Evolutionary conservation across 495 filamentous ascomycete genomes (phyloP), one percentile per base, ranked within the genome.

Genomic region (Tetracladium marchalianum): DNA sequence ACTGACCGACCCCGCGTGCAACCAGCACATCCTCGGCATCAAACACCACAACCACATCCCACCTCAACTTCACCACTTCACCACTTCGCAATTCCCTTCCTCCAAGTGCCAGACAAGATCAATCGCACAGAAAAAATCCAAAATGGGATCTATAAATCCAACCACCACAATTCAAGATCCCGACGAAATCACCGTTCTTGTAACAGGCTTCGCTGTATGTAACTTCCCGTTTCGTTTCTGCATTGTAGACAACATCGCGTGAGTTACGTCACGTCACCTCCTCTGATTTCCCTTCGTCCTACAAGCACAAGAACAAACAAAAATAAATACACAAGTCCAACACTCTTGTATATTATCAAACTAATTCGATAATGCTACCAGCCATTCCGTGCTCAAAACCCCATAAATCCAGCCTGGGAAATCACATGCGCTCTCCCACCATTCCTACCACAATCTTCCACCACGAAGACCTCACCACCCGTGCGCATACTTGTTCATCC

Each of bases 181-280:
- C 35, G 63, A 73, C 31, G 77, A 82, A 54, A 61, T 86, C 53
- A 82, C 69, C 16, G 79, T 88, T 35, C 60, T 86, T 36, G 71
- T 88, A 47, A 87, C 83, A 12, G 84, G 84, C 27, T 88, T 86
- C 53, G 78, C 73, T 35, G 84, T 87, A 69, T 60, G 79, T 68
- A 35, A 49, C 45, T 35, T 41, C 47, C 36, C 44, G 9, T 15
- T 15, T 18, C 47, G 19, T 41, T 15, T 41, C 17, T 45, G 10
- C 40, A 19, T 5, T 19, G 42, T 1, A 35, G 49, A 43, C 33
- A 39, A 27, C 39, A 10, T 40, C 27, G 24, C 41, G 46, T 42
- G 16, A 27, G 22, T 7, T 27, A 27, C 22, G 22, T 27, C 22
- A 27, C 22, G 7, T 27, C 22, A 27, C 22, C 22, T 27, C 22